Base-by-base conservation (phyloP, 495 filamentous ascomycete species). In the Ramalina peruviana region DNA sequence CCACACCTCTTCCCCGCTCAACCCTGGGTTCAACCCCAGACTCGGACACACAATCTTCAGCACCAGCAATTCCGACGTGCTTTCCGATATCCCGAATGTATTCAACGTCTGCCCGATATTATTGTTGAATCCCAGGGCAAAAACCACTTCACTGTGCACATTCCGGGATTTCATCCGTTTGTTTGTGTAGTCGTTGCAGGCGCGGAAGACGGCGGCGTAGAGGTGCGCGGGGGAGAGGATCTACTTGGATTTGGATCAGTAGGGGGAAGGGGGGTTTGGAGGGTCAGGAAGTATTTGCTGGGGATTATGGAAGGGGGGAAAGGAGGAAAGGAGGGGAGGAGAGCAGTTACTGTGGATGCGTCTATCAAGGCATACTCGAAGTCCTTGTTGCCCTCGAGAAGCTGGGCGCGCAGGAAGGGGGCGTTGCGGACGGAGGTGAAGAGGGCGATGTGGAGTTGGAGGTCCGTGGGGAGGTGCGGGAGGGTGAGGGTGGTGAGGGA, bases 291-390 rank as follows among this genome's bases (percentile, higher is more conserved):
- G 19, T 20, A 2, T 20, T 20, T 20, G 19, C 19, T 20, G 19
- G 20, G 25, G 11, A 7, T 26, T 2, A 27, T 30, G 37, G 20
- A 11, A 11, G 21, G 6, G 3, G 23, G 27, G n/a, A 39, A 25
- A 25, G 37, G 38, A 36, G 41, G 43, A 1, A n/a, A 11, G 15
- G 46, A 51, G 20, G 49, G 48, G 27, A n/a, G n/a, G 38, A 39
- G 20, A 19, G 17, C 33, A 40, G 36, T 30, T 62, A 88, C 79
- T 62, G 78, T 72, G 46, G 71, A 77, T 1, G 88, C 88, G 64
- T 98, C 89, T 41, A 98, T 78, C 46, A 98, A 83, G 4, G 90
- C 90, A 70, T 95, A 96, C 63, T 96, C 86, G 58, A 85, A 97
- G 12, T 82, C 82, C 21, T 73, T 55, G 55, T 95, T 94, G 10